A percentile compares a stretch with the other conserved stretches of the same genome.
Conservation (phyloP, 2,329 filamentous ascomycete species). For the Pseudogymnoascus sp. region DNA sequence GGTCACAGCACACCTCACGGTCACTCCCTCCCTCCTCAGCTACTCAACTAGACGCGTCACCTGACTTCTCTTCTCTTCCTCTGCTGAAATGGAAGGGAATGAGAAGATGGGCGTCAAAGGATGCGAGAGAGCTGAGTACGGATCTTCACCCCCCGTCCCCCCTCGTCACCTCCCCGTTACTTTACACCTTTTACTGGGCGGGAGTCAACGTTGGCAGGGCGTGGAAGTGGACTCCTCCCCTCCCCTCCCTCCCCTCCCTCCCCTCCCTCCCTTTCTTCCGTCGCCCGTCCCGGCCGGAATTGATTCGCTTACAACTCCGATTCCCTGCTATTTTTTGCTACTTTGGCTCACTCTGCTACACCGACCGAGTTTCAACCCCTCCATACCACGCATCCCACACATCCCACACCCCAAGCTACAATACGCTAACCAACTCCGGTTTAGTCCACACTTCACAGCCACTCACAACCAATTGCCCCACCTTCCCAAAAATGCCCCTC, state of each 20-base stretch:
- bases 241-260: too few species aligned
- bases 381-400: background rate
- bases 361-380: constrained; percentile 10
- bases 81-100: background rate
- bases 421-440: constrained; percentile 26
- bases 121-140: background rate
- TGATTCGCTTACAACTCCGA: background rate
- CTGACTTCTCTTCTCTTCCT: background rate
- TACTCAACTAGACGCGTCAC: background rate
- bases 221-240: background rate
- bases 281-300: background rate
- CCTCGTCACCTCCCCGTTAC: background rate
- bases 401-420: constrained; percentile 16
- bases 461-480: constrained; percentile 33
- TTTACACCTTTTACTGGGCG: background rate
- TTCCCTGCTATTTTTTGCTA: background rate
- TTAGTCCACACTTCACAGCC: constrained; percentile 18
- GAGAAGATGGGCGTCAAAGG: background rate
- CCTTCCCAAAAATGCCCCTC: constrained; percentile 29
- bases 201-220: background rate
- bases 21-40: background rate
- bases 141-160: background rate
- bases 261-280: background rate
- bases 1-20: background rate
- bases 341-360: background rate